phyloP scores from a whole-genome alignment of 306 rosid genomes.

The Canavalia ensiformis region DNA sequence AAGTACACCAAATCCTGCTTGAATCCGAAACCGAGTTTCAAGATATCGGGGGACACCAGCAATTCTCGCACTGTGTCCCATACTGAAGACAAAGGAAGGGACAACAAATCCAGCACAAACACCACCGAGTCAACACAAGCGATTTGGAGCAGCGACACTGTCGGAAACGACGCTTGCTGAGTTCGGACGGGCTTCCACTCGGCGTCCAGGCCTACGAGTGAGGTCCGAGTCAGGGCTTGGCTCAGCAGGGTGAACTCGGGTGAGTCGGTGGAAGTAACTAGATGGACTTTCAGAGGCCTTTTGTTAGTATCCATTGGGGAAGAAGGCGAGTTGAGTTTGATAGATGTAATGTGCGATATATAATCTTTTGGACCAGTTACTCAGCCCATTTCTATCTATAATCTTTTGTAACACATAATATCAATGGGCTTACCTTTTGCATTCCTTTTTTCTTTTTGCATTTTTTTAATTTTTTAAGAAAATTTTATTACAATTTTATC shows the following conservation, averaged over 20 bases:
- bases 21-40: slow-evolving; percentile 87
- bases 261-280: slow-evolving; percentile 69
- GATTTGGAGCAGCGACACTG: slow-evolving; percentile 81
- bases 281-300: slow-evolving; percentile 52
- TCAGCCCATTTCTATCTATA: no score
- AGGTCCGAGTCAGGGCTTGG: slow-evolving; percentile 61
- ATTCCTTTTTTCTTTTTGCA: no score
- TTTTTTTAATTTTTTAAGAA: no score
- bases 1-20: slow-evolving; percentile 86
- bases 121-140: slow-evolving; percentile 75
- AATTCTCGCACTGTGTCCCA: slow-evolving; percentile 68
- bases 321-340: background rate
- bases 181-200: slow-evolving; percentile 89
- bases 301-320: background rate
- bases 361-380: no score
- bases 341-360: no score
- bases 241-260: slow-evolving; percentile 68
- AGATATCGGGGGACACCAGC: slow-evolving; percentile 66
- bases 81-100: slow-evolving; percentile 66
- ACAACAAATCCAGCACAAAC: slow-evolving; percentile 73
- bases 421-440: no score
- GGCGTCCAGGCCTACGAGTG: slow-evolving; percentile 83
- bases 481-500: no score
- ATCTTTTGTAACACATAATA: no score
- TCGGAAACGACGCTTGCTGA: slow-evolving; percentile 61